Evolutionary conservation across 179 eudicot genomes (phyloP), one percentile per base, ranked within the genome.

Genomic region (Vitellaria paradoxa): DNA sequence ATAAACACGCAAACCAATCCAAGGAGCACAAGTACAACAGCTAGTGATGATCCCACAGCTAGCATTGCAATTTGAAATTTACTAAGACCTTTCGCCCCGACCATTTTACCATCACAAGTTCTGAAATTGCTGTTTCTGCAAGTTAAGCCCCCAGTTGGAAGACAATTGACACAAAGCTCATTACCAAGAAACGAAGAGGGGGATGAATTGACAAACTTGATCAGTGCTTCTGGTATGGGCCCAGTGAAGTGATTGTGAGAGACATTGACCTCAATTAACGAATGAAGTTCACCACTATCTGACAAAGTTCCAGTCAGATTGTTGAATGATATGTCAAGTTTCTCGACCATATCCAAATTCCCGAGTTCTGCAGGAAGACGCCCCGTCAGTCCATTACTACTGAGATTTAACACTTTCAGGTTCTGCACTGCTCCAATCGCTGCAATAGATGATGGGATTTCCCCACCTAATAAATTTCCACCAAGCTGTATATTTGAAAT

Each of bases 241-340:
- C 97, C 97, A 4, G 81, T 64, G 53, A 95, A 90, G 74, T 57
- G 61, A 80, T 95, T 93, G 78, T 89, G 21, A 20, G 99, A 90
- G 26, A 95, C 83, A 79, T 95, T 85, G 79, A 91, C 49, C 49
- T 60, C 76, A 12, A 75, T 66, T 68, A 93, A 84, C 53, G 92
- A 68, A 62, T 69, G 75, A 73, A 87, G 78, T 40, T 76, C 53
- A 57, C 73, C 76, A 73, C 93, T 81, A 64, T 84, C 65, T 7
- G 82, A 83, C 78, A 94, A 86, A 61, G 81, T 75, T 59, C 97
- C 97, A 2, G 88, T 86, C 45, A 95, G 83, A 78, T 83, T 84
- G 78, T 95, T 93, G 81, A 72, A 68, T 78, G 96, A 88, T 7
- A 95, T 63, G 81, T 93, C 92, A 30, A 93, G 66, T 55, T 56